Conservation (phyloP, 345 rosid species). For the Chamaenerion angustifolium region DNA sequence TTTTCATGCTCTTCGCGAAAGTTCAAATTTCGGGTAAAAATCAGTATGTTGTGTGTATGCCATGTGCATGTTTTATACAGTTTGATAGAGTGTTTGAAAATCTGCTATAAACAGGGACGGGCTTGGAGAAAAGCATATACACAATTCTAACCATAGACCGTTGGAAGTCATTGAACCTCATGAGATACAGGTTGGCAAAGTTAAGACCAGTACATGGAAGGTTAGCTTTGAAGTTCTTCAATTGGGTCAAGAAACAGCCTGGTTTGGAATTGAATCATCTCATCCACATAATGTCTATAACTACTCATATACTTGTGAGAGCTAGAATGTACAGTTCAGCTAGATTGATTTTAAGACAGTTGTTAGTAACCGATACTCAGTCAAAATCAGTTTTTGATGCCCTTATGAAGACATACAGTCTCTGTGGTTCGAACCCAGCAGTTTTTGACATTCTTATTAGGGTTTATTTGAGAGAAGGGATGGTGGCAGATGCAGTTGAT, state of each 20-base stretch:
- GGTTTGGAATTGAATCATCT: slow-evolving; percentile 52
- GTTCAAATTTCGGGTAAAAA: too few relatives aligned
- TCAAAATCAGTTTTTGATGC: slow-evolving; percentile 46
- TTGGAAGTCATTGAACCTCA: slow-evolving; percentile 81
- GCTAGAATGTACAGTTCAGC: slow-evolving; percentile 75
- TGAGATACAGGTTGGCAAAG: slow-evolving; percentile 52
- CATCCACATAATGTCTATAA: slow-evolving; percentile 43
- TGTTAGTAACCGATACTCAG: slow-evolving; percentile 27
- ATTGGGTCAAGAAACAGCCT: slow-evolving; percentile 55
- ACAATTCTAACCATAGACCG: slow-evolving; percentile 63
- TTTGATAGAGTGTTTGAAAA: too few relatives aligned
- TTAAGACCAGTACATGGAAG: slow-evolving; percentile 83
- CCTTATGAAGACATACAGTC: slow-evolving; percentile 54
- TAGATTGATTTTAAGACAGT: slow-evolving; percentile 41
- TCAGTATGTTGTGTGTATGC: neutral
- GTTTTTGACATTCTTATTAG: slow-evolving; percentile 72
- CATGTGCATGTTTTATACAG: too few relatives aligned
- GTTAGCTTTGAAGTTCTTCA: slow-evolving; percentile 67
- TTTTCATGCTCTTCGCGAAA: too few relatives aligned
- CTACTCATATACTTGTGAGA: slow-evolving; percentile 57
- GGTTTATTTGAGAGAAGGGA: slow-evolving; percentile 47
- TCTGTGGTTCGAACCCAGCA: slow-evolving; percentile 83
- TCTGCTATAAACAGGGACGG: slow-evolving; percentile 21
- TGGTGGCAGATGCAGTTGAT: slow-evolving; percentile 44
- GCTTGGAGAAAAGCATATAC: slow-evolving; percentile 61